phyloP scores from a whole-genome alignment of 2,329 filamentous ascomycete species.

The Exophiala xenobiotica region DNA sequence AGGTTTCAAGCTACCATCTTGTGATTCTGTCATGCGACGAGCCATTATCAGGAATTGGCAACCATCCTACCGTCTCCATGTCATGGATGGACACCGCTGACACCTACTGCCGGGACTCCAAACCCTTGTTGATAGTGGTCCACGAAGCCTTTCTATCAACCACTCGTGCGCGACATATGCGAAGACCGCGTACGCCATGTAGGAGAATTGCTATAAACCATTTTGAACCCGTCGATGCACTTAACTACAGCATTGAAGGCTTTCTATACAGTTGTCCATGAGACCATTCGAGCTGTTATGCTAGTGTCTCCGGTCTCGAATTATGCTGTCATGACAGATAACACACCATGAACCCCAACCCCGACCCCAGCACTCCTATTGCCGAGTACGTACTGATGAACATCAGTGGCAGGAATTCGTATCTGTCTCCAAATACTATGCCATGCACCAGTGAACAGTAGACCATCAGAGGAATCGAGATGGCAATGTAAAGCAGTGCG shows the following conservation, averaged over 20 bases:
- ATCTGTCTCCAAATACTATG: conserved; percentile 75
- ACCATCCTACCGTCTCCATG: not conserved
- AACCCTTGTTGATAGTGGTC: not conserved
- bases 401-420: conserved; percentile 94
- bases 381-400: conserved; percentile 94
- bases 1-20: not conserved
- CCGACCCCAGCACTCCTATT: conserved; percentile 91
- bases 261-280: not conserved
- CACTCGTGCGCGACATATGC: not conserved
- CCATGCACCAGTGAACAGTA: conserved; percentile 86
- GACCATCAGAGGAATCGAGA: conserved; percentile 82
- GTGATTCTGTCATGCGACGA: not conserved
- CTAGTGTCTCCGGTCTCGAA: not conserved
- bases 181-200: too few relatives aligned
- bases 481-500: conserved; percentile 80
- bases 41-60: conserved; percentile 11
- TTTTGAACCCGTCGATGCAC: too few relatives aligned
- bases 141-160: not conserved
- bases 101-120: not conserved
- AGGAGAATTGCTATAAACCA: too few relatives aligned
- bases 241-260: too few relatives aligned
- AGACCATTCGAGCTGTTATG: not conserved
- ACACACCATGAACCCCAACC: conserved; percentile 90
- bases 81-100: not conserved
- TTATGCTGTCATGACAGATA: conserved; percentile 63